phyloP scores from a whole-genome alignment of 805 yeast species.

The Kluyveromyces starmeri region DNA sequence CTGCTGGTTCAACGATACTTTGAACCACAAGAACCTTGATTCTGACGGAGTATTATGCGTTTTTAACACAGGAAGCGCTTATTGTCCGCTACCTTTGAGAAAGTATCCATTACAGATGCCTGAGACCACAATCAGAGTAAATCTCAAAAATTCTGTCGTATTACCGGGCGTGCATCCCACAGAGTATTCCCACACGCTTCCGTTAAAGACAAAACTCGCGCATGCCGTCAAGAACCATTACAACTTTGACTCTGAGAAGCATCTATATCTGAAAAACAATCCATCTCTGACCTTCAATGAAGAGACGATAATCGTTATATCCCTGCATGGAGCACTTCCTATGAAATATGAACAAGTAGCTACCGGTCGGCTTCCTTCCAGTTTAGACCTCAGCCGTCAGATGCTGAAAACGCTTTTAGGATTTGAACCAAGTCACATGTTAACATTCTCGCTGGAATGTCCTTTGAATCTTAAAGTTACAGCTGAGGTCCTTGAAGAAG shows the following conservation, averaged over 20 bases:
- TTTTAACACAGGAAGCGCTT: conserved; percentile 22
- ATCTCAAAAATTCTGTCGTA: conserved; percentile 22
- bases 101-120: conserved; percentile 16
- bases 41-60: conserved; percentile 22
- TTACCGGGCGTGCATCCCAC: conserved; percentile 24
- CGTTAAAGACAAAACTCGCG: conserved; percentile 29
- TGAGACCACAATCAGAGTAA: conserved; percentile 16
- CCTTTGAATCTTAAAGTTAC: conserved; percentile 24
- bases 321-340: conserved; percentile 27
- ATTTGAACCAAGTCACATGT: conserved; percentile 16
- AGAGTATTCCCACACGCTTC: conserved; percentile 25
- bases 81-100: conserved; percentile 21
- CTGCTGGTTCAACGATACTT: conserved; percentile 28
- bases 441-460: conserved; percentile 29
- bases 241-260: conserved; percentile 30
- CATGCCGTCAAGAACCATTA: conserved; percentile 31
- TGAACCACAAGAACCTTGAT: conserved; percentile 9
- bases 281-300: conserved; percentile 13
- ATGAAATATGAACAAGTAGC: conserved; percentile 26
- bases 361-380: conserved; percentile 21
- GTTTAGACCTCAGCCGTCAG: conserved; percentile 22
- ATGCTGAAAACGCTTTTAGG: conserved; percentile 25
- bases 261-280: conserved; percentile 28
- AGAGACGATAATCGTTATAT: conserved; percentile 23
- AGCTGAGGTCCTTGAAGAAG: conserved; percentile 34